Percentiles rank a stretch among this genome's conserved stretches.
These are phyloP conservation scores for Sindora glabra DNA, from an alignment of 306 rosid genomes.

Conservation along the genomic window DNA sequence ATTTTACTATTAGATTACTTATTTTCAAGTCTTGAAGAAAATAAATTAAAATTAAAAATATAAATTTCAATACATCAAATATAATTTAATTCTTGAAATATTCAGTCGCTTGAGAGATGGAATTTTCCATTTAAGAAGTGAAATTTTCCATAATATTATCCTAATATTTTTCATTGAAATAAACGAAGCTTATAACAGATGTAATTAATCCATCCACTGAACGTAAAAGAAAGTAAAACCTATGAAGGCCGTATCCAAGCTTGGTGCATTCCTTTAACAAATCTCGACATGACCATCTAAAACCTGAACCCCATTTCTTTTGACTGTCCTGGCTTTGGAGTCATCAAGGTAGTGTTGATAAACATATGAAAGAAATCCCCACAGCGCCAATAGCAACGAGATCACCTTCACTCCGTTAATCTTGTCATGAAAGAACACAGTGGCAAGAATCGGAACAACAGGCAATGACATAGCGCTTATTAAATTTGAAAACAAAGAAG, in stretches of 20 bases:
- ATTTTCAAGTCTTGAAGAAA: too few species aligned
- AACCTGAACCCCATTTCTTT: slow-evolving; percentile 7
- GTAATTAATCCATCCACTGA: too few species aligned
- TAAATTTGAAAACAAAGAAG: slow-evolving; percentile 51
- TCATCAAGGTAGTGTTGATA: slow-evolving; percentile 52
- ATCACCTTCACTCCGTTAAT: slow-evolving; percentile 42
- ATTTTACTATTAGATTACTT: too few species aligned
- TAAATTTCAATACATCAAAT: too few species aligned
- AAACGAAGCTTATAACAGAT: too few species aligned
- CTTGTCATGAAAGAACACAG: slow-evolving; percentile 40
- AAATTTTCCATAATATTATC: too few species aligned
- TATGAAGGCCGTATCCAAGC: neutral
- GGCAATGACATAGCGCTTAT: slow-evolving; percentile 42
- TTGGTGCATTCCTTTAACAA: slow-evolving; percentile 19
- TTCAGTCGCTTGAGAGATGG: too few species aligned
- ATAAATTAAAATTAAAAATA: too few species aligned
- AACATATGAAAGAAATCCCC: slow-evolving; percentile 54
- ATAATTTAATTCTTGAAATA: too few species aligned
- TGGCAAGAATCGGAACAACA: slow-evolving; percentile 41
- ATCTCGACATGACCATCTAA: slow-evolving; percentile 14
- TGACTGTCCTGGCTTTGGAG: slow-evolving; percentile 20
- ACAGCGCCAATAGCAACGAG: slow-evolving; percentile 46
- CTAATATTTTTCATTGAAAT: too few species aligned
- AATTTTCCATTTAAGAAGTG: too few species aligned
- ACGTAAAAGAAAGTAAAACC: too few species aligned